Evolutionary conservation across 805 yeast genomes (phyloP), one percentile per base, ranked within the genome.

Genomic region (Metschnikowia continentalis): DNA sequence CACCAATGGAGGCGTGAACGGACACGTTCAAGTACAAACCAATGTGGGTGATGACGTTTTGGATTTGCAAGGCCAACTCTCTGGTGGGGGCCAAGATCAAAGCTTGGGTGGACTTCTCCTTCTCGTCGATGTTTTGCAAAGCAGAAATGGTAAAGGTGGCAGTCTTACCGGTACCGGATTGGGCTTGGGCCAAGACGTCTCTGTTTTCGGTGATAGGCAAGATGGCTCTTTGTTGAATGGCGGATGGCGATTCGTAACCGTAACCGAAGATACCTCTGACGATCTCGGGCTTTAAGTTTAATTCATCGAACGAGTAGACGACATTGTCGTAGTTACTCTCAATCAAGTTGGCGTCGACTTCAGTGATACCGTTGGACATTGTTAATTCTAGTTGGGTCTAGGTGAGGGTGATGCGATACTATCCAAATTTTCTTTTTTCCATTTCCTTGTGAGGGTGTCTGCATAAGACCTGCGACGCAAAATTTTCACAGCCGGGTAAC

Each of bases 1-100:
- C 99, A 73, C 99, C 99, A 65, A 94, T 89, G 74, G 96, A 92
- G 49, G 98, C 97, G 70, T 94, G 97, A 64, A 94, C 91, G 58
- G 86, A 83, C 55, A 92, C 81, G 66, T 89, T 85, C 86, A 94
- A 83, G 79, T 88, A 89, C 72, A 83, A 83, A 59, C 98, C 97
- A 61, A 94, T 80, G 61, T 91, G 87, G 68, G 84, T 78, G 48
- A 92, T 89, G 61, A 94, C 99, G 69, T 85, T 88, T 76, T 90
- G 96, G 70, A 94, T 94, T 80, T 94, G 99, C 61, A 84, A 78
- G 46, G 98, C 98, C 71, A 94, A 81, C 71, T 94, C 99, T 80
- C 99, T 88, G 13, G 99, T 94, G 61, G 99, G 99, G 23, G 94
- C 96, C 68, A 94, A 80, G 61, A 94, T 90, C 68, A 94, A 80